These are phyloP conservation scores for Centrapalus pauciflorus DNA, from an alignment of 129 eudicot genomes.

Conservation along the genomic window DNA sequence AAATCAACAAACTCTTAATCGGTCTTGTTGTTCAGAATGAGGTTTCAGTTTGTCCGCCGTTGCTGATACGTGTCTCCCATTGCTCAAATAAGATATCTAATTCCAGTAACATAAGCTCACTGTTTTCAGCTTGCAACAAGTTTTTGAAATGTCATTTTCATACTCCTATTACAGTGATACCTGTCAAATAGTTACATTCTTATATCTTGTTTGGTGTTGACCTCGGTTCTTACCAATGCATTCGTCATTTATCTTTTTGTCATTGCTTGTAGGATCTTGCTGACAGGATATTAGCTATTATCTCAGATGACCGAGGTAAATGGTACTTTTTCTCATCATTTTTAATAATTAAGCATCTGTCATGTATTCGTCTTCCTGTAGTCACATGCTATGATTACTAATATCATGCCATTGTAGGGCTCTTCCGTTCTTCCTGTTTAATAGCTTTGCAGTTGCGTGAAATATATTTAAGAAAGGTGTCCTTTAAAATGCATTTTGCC, in stretches of 20 bases:
- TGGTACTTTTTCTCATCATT: conserved; percentile 10
- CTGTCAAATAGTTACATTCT: neutral
- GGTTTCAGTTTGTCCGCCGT: neutral
- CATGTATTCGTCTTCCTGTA: conserved; percentile 5
- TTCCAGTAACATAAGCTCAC: neutral
- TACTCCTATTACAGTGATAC: neutral
- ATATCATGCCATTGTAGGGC: neutral
- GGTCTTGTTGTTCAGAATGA: neutral
- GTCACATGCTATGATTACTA: conserved; percentile 3
- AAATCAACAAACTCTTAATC: neutral
- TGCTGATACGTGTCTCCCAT: neutral
- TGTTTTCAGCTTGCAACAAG: neutral
- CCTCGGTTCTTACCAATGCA: neutral
- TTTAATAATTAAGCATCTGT: neutral
- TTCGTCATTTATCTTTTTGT: conserved; percentile 1
- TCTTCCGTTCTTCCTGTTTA: neutral
- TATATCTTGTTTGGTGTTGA: neutral
- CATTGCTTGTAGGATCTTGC: conserved; percentile 73
- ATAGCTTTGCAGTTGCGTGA: neutral
- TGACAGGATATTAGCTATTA: conserved; percentile 71
- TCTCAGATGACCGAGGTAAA: conserved; percentile 86
- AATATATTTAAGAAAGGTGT: neutral
- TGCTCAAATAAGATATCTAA: neutral
- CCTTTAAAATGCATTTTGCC: neutral
- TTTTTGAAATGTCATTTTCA: neutral